Conservation (phyloP, 2,329 filamentous ascomycete species). For the Daldinia sp. region DNA sequence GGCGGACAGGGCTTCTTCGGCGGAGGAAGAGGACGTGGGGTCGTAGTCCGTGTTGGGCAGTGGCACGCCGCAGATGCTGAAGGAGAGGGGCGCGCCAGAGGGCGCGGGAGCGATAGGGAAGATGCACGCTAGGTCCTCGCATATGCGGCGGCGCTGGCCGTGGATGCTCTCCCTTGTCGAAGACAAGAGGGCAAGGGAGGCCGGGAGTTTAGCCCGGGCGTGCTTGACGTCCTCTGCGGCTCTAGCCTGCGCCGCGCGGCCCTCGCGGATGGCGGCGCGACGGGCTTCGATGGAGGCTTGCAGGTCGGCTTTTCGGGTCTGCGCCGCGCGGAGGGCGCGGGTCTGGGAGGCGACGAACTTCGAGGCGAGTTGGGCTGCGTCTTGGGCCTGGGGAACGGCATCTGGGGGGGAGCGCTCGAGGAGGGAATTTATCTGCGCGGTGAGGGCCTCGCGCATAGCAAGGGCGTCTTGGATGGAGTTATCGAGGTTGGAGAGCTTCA, state of each 20-base stretch:
- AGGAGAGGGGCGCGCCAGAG: conserved; percentile 73
- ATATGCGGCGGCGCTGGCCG: conserved; percentile 89
- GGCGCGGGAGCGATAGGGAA: conserved; percentile 80
- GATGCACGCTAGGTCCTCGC: conserved; percentile 81
- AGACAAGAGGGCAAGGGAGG: conserved; percentile 67
- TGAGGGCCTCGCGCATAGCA: conserved; percentile 78
- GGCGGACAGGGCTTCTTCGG: conserved; percentile 81
- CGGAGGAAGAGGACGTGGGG: conserved; percentile 56
- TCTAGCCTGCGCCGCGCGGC: conserved; percentile 69
- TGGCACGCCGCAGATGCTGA: conserved; percentile 82
- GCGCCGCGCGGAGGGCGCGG: conserved; percentile 72
- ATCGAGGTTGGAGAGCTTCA: conserved; percentile 89
- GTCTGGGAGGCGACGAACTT: conserved; percentile 72
- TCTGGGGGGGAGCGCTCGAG: conserved; percentile 59
- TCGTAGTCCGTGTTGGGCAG: conserved; percentile 87
- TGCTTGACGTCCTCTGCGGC: conserved; percentile 72
- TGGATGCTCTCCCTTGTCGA: conserved; percentile 74
- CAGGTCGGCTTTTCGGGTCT: conserved; percentile 75
- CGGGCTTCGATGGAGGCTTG: conserved; percentile 73
- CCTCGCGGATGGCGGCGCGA: conserved; percentile 74
- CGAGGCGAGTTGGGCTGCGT: conserved; percentile 61
- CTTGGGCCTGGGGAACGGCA: conserved; percentile 61
- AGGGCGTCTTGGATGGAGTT: conserved; percentile 92
- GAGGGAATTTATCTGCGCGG: conserved; percentile 79
- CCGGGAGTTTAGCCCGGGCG: conserved; percentile 68